phyloP scores from a whole-genome alignment of 495 filamentous ascomycete species.

The Penicillium macrosclerotiorum region DNA sequence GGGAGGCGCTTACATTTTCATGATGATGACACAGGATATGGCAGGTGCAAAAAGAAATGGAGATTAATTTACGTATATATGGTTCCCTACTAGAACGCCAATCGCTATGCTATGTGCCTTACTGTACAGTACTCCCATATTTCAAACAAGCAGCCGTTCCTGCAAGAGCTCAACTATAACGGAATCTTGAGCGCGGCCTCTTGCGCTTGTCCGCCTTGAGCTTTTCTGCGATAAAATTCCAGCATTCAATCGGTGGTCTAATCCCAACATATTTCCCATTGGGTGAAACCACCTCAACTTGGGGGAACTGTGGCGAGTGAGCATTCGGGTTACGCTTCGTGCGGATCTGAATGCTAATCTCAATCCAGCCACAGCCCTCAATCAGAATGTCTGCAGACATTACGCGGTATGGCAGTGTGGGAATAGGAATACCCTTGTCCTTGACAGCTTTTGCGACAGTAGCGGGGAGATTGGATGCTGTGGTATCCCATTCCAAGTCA shows the following conservation, averaged over 20 bases:
- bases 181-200: constrained; percentile 13
- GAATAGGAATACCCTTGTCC: constrained; percentile 28
- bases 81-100: constrained; percentile 22
- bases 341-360: constrained; percentile 79
- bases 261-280: constrained; percentile 71
- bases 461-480: constrained; percentile 49
- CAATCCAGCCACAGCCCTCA: constrained; percentile 90
- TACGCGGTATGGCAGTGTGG: constrained; percentile 70
- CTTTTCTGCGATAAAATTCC: constrained; percentile 45
- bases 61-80: constrained; percentile 9
- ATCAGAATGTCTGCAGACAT: constrained; percentile 81
- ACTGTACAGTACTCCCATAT: constrained; percentile 12
- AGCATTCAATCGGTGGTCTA: constrained; percentile 73
- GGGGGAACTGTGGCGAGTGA: constrained; percentile 48
- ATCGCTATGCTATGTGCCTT: constrained; percentile 30
- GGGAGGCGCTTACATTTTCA: too few relatives aligned
- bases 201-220: constrained; percentile 34
- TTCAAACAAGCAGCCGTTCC: not conserved
- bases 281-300: constrained; percentile 82
- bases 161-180: constrained; percentile 10
- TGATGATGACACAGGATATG: not conserved
- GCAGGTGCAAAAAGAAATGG: not conserved
- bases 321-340: constrained; percentile 35
- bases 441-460: constrained; percentile 34
- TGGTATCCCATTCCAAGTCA: constrained; percentile 76